Percentiles rank a stretch among this genome's conserved stretches.
These are phyloP conservation scores for Gloeostereum incarnatum DNA, from an alignment of 768 basidiomycete genomes.

Conservation along the genomic window DNA sequence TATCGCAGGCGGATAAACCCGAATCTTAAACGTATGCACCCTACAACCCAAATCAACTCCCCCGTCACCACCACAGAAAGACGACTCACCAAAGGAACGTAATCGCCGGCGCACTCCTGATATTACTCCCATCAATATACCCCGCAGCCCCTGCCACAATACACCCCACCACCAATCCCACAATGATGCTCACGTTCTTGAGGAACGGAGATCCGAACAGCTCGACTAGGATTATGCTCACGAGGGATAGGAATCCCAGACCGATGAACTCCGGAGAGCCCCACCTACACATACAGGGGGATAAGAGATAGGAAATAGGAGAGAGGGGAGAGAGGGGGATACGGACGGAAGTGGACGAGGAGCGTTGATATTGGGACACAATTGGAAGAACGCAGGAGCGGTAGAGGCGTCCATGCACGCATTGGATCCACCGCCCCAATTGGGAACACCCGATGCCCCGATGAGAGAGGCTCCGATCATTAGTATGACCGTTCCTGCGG, in stretches of 20 bases:
- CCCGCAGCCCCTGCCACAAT: conserved; percentile 76
- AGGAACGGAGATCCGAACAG: conserved; percentile 81
- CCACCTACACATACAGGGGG: conserved; percentile 34
- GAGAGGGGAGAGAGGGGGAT: not conserved
- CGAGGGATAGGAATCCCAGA: conserved; percentile 77
- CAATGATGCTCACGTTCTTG: conserved; percentile 70
- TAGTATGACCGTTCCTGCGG: conserved; percentile 62
- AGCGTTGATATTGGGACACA: conserved; percentile 66
- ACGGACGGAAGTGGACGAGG: conserved; percentile 58
- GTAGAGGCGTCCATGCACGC: conserved; percentile 57
- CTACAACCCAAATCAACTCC: conserved; percentile 16
- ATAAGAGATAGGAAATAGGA: not conserved
- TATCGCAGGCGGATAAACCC: conserved; percentile 65
- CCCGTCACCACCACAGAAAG: not conserved
- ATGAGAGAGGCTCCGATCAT: conserved; percentile 76
- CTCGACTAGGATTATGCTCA: conserved; percentile 69
- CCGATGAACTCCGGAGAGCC: conserved; percentile 81
- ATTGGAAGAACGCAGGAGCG: conserved; percentile 50
- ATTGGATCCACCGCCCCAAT: conserved; percentile 84
- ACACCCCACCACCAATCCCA: conserved; percentile 68
- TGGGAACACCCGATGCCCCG: conserved; percentile 61
- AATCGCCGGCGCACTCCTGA: conserved; percentile 61
- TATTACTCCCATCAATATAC: conserved; percentile 60
- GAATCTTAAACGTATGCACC: conserved; percentile 71
- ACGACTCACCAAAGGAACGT: conserved; percentile 64